These are phyloP conservation scores for Colletotrichum musae DNA, from an alignment of 2,329 filamentous ascomycete species.

Conservation along the genomic window DNA sequence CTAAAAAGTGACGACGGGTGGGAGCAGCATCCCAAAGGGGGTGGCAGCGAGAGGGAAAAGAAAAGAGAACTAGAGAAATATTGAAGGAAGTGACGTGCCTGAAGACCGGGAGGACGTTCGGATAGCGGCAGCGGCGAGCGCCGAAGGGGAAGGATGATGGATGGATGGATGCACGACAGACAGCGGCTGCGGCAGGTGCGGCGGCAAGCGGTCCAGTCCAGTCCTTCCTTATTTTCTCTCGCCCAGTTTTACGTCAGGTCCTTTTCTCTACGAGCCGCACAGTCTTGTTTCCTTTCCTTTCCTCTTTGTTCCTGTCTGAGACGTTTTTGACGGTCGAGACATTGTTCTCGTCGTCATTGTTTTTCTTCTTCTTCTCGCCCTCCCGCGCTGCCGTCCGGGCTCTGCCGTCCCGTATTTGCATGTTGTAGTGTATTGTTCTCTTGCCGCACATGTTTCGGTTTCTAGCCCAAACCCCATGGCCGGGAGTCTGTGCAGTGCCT, in stretches of 20 bases:
- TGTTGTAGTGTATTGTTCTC: not conserved
- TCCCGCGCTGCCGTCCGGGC: not conserved
- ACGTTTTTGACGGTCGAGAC: not conserved
- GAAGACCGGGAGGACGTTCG: too few relatives aligned
- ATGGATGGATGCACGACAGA: not conserved
- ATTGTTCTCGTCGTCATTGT: not conserved
- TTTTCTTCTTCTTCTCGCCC: not conserved
- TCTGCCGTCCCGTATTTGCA: not conserved
- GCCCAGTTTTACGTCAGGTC: not conserved
- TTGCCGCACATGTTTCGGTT: not conserved
- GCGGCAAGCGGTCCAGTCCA: too few relatives aligned
- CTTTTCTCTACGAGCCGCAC: not conserved
- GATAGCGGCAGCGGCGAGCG: too few relatives aligned
- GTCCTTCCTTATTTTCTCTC: not conserved
- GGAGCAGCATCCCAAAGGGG: too few relatives aligned
- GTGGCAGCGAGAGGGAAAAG: too few relatives aligned
- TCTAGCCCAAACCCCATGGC: not conserved
- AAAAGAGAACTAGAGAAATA: too few relatives aligned
- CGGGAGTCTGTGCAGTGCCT: constrained; percentile 38
- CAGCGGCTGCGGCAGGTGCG: too few relatives aligned
- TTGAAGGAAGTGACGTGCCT: too few relatives aligned
- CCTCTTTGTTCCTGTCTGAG: not conserved
- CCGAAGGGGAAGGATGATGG: not conserved
- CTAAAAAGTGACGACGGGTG: too few relatives aligned
- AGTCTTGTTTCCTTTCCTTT: constrained; percentile 1